Evolutionary conservation across 306 rosid species (phyloP).

Genomic region (Prunus mira): DNA sequence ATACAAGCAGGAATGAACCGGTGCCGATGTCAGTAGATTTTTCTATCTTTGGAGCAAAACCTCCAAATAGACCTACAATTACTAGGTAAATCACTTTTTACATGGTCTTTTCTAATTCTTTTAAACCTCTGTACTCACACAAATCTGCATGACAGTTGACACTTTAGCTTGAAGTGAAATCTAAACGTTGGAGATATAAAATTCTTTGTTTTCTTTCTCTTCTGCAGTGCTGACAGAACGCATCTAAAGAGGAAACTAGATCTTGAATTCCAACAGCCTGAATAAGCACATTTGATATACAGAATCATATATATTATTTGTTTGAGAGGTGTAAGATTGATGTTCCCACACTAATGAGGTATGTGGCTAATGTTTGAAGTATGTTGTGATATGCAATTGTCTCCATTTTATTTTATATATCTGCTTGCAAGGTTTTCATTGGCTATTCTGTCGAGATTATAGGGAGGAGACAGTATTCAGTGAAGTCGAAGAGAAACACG

Average conservation of each 20-base stretch:
- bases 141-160: neutral
- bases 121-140: neutral
- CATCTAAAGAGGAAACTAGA: conserved; percentile 92
- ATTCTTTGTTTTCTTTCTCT: conserved; percentile 18
- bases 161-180: conserved; percentile 25
- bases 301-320: neutral
- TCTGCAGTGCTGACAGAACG: conserved; percentile 84
- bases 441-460: conserved; percentile 8
- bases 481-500: conserved; percentile 17
- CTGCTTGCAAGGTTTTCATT: conserved; percentile 29
- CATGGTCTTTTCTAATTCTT: conserved; percentile 12
- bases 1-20: conserved; percentile 61
- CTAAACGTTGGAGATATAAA: conserved; percentile 2
- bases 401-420: conserved; percentile 12
- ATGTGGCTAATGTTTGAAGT: conserved; percentile 17
- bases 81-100: conserved; percentile 55
- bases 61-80: conserved; percentile 94
- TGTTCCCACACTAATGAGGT: conserved; percentile 20
- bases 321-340: conserved; percentile 7
- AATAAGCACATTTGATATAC: conserved; percentile 33
- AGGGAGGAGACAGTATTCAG: conserved; percentile 25
- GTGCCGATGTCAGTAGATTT: conserved; percentile 82
- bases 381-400: conserved; percentile 4
- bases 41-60: conserved; percentile 80
- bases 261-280: conserved; percentile 78